Evolutionary conservation across 208 protist species (phyloP).

Genomic region (Perkinsela sp.): DNA sequence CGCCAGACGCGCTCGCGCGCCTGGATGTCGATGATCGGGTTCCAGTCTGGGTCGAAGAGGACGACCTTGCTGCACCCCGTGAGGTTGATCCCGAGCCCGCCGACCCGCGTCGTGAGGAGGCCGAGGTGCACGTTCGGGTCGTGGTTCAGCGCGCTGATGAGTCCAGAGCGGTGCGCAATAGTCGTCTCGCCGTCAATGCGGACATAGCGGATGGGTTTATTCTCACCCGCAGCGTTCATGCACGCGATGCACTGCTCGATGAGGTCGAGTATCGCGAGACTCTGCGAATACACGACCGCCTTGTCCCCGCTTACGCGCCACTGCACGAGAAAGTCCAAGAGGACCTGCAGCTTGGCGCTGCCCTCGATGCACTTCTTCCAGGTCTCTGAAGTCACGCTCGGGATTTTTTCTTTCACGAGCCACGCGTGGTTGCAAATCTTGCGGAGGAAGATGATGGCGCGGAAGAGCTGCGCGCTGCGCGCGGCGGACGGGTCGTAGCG

Average conservation of each 20-base stretch:
- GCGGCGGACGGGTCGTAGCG: not conserved
- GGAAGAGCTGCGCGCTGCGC: slow-evolving; percentile 3
- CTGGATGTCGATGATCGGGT: slow-evolving; percentile 60
- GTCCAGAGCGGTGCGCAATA: slow-evolving; percentile 22
- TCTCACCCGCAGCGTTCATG: not conserved
- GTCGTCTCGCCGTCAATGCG: slow-evolving; percentile 81
- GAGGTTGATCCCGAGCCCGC: slow-evolving; percentile 90
- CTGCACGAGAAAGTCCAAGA: slow-evolving; percentile 58
- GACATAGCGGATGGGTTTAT: slow-evolving; percentile 36
- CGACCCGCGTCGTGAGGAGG: slow-evolving; percentile 83
- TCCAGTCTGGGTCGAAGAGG: slow-evolving; percentile 96
- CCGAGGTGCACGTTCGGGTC: slow-evolving; percentile 68
- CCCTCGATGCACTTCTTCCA: slow-evolving; percentile 7
- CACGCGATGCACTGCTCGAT: slow-evolving; percentile 27
- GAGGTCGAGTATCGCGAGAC: slow-evolving; percentile 87
- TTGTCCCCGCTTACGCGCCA: slow-evolving; percentile 71
- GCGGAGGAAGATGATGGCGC: slow-evolving; percentile 19
- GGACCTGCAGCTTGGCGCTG: slow-evolving; percentile 70
- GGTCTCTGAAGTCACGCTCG: not conserved
- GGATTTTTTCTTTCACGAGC: slow-evolving; percentile 9
- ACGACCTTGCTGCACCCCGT: slow-evolving; percentile 88
- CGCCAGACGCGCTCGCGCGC: slow-evolving; percentile 74
- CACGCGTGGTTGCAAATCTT: slow-evolving; percentile 71
- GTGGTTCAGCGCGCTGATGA: slow-evolving; percentile 85
- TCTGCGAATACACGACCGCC: slow-evolving; percentile 88